Percentiles rank a stretch among this genome's conserved stretches.
Conservation (phyloP, 2,329 filamentous ascomycete genomes). For the Xylariales sp. region DNA sequence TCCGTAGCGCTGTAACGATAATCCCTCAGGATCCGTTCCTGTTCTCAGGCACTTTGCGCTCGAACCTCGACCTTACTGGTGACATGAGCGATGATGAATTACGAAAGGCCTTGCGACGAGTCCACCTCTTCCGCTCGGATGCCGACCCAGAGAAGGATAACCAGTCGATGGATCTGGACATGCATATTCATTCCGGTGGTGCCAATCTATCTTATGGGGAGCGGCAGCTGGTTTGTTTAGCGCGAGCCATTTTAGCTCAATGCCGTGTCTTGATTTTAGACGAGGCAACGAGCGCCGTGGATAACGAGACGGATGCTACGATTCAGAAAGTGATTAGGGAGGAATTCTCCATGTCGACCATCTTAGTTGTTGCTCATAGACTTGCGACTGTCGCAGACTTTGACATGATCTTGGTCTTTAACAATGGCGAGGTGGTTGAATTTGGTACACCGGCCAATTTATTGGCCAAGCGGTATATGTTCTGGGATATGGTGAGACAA, state of each 20-base stretch:
- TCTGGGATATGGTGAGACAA: too few species aligned
- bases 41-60: constrained; percentile 67
- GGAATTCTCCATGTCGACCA: constrained; percentile 63
- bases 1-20: constrained; percentile 71
- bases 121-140: background rate
- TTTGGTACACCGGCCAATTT: constrained; percentile 53
- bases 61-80: constrained; percentile 69
- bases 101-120: background rate
- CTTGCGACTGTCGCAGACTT: constrained; percentile 75
- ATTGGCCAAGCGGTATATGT: background rate
- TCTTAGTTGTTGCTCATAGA: constrained; percentile 76
- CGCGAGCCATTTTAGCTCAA: constrained; percentile 65
- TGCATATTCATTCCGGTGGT: constrained; percentile 64
- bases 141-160: background rate
- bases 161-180: constrained; percentile 8
- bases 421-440: constrained; percentile 63
- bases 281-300: constrained; percentile 74
- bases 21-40: constrained; percentile 72
- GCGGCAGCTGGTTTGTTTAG: constrained; percentile 72
- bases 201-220: constrained; percentile 77
- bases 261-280: constrained; percentile 77
- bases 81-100: constrained; percentile 56
- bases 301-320: constrained; percentile 69
- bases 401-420: constrained; percentile 67
- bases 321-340: constrained; percentile 71